These are phyloP conservation scores for Yamadazyma membranifaciens DNA, from an alignment of 1,139 yeast genomes.

Conservation along the genomic window DNA sequence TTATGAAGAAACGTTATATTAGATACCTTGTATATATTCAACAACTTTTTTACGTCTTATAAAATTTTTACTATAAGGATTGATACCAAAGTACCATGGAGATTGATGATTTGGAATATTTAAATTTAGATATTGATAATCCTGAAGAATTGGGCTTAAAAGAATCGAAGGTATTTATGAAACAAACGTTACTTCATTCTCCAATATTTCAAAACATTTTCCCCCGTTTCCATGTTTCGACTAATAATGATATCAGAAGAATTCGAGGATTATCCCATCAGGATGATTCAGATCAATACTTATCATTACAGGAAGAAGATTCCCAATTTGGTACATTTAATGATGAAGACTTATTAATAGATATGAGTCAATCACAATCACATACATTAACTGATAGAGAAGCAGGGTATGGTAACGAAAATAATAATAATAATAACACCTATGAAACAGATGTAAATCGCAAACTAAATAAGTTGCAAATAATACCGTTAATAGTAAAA, in stretches of 20 bases:
- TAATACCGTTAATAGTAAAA: constrained; percentile 30
- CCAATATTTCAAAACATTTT: constrained; percentile 34
- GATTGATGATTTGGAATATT: constrained; percentile 9
- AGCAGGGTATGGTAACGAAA: neutral
- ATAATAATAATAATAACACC: neutral
- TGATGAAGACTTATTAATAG: constrained; percentile 27
- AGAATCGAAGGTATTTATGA: constrained; percentile 17
- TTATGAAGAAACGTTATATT: too few relatives aligned
- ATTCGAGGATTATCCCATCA: constrained; percentile 32
- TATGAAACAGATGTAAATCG: neutral
- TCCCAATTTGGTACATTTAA: constrained; percentile 40
- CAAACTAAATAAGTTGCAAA: constrained; percentile 1
- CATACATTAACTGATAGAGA: neutral
- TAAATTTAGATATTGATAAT: constrained; percentile 5
- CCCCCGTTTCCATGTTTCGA: constrained; percentile 32
- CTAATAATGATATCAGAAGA: constrained; percentile 34
- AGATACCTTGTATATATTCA: too few relatives aligned
- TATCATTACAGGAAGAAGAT: constrained; percentile 38
- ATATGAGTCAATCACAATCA: constrained; percentile 7
- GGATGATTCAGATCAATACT: constrained; percentile 39
- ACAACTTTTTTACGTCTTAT: too few relatives aligned
- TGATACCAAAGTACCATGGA: constrained; percentile 6
- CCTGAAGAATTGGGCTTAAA: neutral
- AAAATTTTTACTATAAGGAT: too few relatives aligned
- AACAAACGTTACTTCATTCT: constrained; percentile 37